A percentile compares a stretch with the other conserved stretches of the same genome.
phyloP scores from a whole-genome alignment of 306 rosid species.

The Cicer cuneatum region DNA sequence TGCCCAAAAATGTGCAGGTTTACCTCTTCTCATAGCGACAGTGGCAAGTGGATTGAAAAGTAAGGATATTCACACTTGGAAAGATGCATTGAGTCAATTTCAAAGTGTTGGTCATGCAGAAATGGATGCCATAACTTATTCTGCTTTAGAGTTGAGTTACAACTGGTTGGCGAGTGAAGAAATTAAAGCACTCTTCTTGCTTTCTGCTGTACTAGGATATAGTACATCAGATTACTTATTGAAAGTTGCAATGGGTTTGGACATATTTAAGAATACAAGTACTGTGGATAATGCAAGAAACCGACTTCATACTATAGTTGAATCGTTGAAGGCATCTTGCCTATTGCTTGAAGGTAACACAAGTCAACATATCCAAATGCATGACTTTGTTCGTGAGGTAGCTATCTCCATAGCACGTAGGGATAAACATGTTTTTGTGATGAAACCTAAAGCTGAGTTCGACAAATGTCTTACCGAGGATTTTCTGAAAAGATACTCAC shows the following conservation, averaged over 20 bases:
- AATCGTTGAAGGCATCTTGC: neutral
- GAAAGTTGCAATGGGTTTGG: constrained; percentile 10
- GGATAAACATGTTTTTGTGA: neutral
- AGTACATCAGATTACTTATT: neutral
- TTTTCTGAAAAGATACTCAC: neutral
- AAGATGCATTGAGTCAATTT: neutral
- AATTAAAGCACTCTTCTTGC: constrained; percentile 8
- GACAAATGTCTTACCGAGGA: neutral
- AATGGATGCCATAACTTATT: neutral
- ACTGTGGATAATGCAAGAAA: neutral
- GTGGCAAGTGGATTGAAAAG: neutral
- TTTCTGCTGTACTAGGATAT: neutral
- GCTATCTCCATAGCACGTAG: neutral
- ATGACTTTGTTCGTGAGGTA: constrained; percentile 6
- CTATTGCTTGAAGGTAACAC: neutral
- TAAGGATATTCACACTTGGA: neutral
- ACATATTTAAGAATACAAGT: neutral
- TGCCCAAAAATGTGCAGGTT: neutral
- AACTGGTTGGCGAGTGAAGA: neutral
- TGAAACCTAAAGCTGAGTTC: neutral
- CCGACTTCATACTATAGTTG: neutral
- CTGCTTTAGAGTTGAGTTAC: constrained; percentile 5
- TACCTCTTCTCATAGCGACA: neutral
- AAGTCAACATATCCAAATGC: neutral
- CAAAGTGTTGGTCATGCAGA: neutral